Conservation (phyloP, 345 rosid genomes). For the Salix suchowensis region DNA sequence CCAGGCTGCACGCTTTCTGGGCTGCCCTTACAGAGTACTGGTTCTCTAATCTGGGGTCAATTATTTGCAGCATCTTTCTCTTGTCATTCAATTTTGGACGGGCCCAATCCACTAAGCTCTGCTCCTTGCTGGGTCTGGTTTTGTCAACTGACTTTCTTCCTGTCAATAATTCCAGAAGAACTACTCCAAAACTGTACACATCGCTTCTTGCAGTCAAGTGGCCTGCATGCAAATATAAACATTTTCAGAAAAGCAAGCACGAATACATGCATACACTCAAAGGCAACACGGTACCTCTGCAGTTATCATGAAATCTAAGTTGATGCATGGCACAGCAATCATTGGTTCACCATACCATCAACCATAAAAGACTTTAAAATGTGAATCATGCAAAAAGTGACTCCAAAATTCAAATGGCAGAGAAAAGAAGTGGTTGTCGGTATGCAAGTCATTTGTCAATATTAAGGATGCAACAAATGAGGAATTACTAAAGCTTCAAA, state of each 20-base stretch:
- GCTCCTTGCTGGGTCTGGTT: constrained; percentile 92
- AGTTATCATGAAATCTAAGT: not conserved
- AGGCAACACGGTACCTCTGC: not conserved
- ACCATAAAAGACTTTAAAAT: not conserved
- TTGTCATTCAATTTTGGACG: constrained; percentile 92
- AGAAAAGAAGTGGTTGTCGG: not conserved
- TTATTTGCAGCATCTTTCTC: constrained; percentile 77
- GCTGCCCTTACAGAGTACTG: constrained; percentile 92
- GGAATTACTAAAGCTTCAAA: not conserved
- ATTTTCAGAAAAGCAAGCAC: constrained; percentile 4
- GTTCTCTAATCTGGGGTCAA: constrained; percentile 81
- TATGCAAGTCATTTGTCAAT: not conserved
- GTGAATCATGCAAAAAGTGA: too few species aligned
- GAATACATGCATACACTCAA: not conserved
- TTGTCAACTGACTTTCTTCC: constrained; percentile 95
- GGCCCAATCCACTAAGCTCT: constrained; percentile 97
- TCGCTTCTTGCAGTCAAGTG: constrained; percentile 95
- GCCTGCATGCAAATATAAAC: constrained; percentile 46
- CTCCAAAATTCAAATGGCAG: not conserved
- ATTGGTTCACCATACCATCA: not conserved
- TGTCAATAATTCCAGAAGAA: constrained; percentile 80
- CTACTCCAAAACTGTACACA: constrained; percentile 96
- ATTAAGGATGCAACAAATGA: not conserved
- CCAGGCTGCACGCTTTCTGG: constrained; percentile 93
- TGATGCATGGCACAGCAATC: not conserved